A percentile compares a stretch with the other conserved stretches of the same genome.
These are phyloP conservation scores for Colletotrichum spinosum DNA, from an alignment of 2,329 filamentous ascomycete species.

Conservation along the genomic window DNA sequence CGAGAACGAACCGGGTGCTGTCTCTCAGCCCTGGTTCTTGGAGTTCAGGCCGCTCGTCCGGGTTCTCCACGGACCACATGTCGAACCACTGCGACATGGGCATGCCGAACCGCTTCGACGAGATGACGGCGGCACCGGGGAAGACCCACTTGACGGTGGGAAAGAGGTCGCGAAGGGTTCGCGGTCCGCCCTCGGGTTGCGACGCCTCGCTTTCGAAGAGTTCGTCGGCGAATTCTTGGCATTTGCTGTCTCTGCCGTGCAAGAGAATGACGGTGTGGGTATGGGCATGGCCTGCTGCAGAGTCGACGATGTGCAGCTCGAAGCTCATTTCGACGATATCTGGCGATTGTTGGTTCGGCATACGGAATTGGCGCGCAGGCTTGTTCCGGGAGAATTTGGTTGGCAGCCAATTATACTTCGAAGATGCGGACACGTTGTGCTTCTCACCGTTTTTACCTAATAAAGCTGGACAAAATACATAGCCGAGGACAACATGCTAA, in stretches of 20 bases:
- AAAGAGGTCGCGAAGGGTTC: constrained; percentile 40
- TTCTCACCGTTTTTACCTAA: too few relatives aligned
- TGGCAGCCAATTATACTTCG: too few relatives aligned
- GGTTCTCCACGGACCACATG: constrained; percentile 38
- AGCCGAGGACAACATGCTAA: too few relatives aligned
- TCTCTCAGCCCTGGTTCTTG: constrained; percentile 41
- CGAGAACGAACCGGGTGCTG: constrained; percentile 39
- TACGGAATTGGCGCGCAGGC: too few relatives aligned
- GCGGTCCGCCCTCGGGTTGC: constrained; percentile 31
- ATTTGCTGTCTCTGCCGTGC: constrained; percentile 56
- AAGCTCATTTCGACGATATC: neutral
- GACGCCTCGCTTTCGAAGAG: constrained; percentile 52
- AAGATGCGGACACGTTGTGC: too few relatives aligned
- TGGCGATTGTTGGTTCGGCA: too few relatives aligned
- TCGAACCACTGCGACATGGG: constrained; percentile 47
- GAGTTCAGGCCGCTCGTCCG: constrained; percentile 34
- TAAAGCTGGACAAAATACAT: too few relatives aligned
- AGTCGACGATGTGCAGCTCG: neutral
- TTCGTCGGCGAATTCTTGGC: constrained; percentile 52
- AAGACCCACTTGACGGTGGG: constrained; percentile 47
- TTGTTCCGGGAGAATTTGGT: too few relatives aligned
- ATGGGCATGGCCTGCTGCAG: constrained; percentile 41
- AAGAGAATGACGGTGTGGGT: constrained; percentile 60
- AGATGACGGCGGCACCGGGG: constrained; percentile 38
- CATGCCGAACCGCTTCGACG: constrained; percentile 40